phyloP scores from a whole-genome alignment of 495 filamentous ascomycete genomes.

The Penicillium bialowiezense region DNA sequence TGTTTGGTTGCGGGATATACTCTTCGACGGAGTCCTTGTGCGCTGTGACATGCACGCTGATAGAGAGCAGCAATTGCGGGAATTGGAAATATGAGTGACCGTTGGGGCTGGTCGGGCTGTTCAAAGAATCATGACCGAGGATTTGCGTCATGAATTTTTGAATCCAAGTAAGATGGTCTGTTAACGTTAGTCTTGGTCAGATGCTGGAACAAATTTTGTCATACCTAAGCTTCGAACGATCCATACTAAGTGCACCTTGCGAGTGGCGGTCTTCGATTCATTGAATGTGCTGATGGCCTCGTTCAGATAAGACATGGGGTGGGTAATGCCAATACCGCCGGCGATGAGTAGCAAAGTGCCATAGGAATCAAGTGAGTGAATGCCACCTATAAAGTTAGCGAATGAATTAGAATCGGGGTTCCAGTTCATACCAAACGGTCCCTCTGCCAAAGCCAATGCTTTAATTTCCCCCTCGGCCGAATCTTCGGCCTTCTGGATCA shows the following conservation, averaged over 20 bases:
- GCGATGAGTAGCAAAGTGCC: conserved; percentile 55
- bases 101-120: conserved; percentile 17
- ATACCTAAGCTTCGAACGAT: conserved; percentile 40
- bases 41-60: conserved; percentile 36
- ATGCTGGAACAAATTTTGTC: background rate
- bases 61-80: conserved; percentile 30
- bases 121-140: conserved; percentile 33
- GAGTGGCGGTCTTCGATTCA: conserved; percentile 39
- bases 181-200: background rate
- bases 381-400: conserved; percentile 39
- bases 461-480: conserved; percentile 38
- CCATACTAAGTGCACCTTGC: conserved; percentile 40
- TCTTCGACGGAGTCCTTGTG: conserved; percentile 27
- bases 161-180: conserved; percentile 44
- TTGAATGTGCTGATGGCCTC: conserved; percentile 45
- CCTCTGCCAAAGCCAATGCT: conserved; percentile 51
- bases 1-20: conserved; percentile 20
- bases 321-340: conserved; percentile 59
- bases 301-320: conserved; percentile 53
- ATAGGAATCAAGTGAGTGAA: conserved; percentile 50
- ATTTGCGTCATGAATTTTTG: conserved; percentile 44
- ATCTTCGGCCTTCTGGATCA: conserved; percentile 44
- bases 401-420: too few species aligned
- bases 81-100: conserved; percentile 31
- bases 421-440: conserved; percentile 50